phyloP scores from a whole-genome alignment of 2,329 filamentous ascomycete species.

The Lachnellula subtilissima region DNA sequence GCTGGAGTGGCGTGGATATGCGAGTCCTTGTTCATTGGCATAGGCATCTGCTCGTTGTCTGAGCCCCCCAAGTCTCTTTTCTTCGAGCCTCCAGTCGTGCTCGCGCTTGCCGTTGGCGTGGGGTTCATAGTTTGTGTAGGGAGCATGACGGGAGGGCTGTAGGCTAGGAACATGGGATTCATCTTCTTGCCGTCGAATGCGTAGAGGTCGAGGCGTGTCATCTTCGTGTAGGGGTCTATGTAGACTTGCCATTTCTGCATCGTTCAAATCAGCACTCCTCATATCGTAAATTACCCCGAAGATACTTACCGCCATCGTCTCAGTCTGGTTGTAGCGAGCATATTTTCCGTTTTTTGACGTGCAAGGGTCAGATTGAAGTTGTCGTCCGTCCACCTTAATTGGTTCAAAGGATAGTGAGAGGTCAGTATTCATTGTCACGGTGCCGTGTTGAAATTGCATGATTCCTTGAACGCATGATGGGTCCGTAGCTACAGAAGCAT shows the following conservation, averaged over 20 bases:
- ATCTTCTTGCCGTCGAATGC: conserved; percentile 59
- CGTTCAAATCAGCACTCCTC: not conserved
- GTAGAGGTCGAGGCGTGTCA: conserved; percentile 59
- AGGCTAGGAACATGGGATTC: conserved; percentile 63
- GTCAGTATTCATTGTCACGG: conserved; percentile 50
- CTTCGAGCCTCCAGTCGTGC: conserved; percentile 34
- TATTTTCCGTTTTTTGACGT: conserved; percentile 47
- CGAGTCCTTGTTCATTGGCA: conserved; percentile 30
- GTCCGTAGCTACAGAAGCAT: conserved; percentile 42
- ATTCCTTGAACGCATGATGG: conserved; percentile 60
- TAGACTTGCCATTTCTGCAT: conserved; percentile 36
- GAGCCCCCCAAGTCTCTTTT: conserved; percentile 28
- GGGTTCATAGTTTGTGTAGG: conserved; percentile 64
- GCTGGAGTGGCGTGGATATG: conserved; percentile 2
- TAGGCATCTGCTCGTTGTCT: conserved; percentile 27
- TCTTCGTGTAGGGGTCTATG: conserved; percentile 56
- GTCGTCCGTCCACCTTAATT: conserved; percentile 61
- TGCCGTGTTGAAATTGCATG: conserved; percentile 71
- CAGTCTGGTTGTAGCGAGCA: conserved; percentile 62
- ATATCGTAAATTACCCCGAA: too few species aligned
- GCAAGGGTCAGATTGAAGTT: conserved; percentile 63
- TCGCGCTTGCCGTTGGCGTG: conserved; percentile 33
- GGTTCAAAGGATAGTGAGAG: conserved; percentile 56
- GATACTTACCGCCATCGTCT: conserved; percentile 53
- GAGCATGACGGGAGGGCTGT: conserved; percentile 61